Conservation (phyloP, 2,329 filamentous ascomycete genomes). For the Xylariaceae sp. region DNA sequence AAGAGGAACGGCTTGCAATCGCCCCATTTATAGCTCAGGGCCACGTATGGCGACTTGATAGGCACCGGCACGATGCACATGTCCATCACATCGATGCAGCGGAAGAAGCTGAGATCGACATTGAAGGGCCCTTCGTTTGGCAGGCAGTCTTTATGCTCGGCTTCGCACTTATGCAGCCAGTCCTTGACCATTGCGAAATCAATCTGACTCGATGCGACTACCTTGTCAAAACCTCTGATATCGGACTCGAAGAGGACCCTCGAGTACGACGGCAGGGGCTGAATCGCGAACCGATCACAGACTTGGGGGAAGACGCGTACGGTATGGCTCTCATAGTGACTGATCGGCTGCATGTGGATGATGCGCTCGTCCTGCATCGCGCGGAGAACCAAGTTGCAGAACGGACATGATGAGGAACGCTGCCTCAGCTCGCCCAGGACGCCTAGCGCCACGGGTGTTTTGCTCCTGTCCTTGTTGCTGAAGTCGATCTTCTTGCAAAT, state of each 20-base stretch:
- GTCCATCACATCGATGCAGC: constrained; percentile 18
- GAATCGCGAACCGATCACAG: constrained; percentile 10
- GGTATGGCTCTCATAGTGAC: constrained; percentile 16
- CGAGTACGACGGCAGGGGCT: constrained; percentile 17
- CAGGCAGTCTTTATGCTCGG: constrained; percentile 13
- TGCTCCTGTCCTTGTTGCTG: constrained; percentile 1
- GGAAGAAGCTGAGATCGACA: constrained; percentile 17
- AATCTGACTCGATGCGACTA: constrained; percentile 9
- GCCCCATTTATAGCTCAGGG: constrained; percentile 19
- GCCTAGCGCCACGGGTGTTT: constrained; percentile 12
- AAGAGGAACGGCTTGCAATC: constrained; percentile 15
- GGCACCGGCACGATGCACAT: constrained; percentile 17
- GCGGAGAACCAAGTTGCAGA: constrained; percentile 15
- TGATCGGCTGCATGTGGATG: constrained; percentile 14
- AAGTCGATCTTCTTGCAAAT: constrained; percentile 16
- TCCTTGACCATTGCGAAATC: constrained; percentile 15
- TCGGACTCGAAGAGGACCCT: constrained; percentile 14
- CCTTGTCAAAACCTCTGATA: constrained; percentile 14
- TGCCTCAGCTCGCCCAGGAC: constrained; percentile 12
- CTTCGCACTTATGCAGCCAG: constrained; percentile 15
- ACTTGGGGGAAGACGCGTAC: constrained; percentile 13
- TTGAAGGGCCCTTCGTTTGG: constrained; percentile 12
- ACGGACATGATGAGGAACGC: constrained; percentile 13
- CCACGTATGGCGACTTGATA: constrained; percentile 16
- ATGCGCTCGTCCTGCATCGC: constrained; percentile 18